Conservation (phyloP, 148 eudicot genomes). For the Suaeda aralocaspica region DNA sequence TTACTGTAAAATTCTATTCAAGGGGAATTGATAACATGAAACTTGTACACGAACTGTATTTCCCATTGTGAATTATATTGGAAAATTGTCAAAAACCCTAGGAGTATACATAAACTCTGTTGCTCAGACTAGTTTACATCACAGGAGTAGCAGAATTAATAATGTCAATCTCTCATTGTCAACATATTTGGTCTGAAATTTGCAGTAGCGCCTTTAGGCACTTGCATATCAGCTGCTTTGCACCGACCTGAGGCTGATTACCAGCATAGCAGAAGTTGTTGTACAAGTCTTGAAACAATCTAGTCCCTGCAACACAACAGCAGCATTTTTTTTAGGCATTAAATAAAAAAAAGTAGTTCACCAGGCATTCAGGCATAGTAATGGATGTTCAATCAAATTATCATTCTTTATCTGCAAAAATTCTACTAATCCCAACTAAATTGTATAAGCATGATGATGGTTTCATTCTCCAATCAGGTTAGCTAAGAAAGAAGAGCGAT, state of each 20-base stretch:
- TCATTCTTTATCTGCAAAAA: too few relatives aligned
- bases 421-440: too few relatives aligned
- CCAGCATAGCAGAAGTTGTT: background rate
- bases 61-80: background rate
- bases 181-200: background rate
- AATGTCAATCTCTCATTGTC: background rate
- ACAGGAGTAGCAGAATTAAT: background rate
- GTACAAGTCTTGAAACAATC: background rate
- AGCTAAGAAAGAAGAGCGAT: too few relatives aligned
- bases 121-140: background rate
- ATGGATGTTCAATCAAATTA: too few relatives aligned
- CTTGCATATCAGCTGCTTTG: background rate
- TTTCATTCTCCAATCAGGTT: too few relatives aligned
- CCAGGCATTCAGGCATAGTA: too few relatives aligned
- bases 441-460: too few relatives aligned
- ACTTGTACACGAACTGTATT: background rate
- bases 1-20: background rate
- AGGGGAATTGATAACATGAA: background rate
- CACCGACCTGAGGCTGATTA: background rate
- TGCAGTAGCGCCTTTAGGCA: background rate
- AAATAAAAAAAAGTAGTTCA: too few relatives aligned
- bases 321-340: too few relatives aligned
- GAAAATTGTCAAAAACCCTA: background rate
- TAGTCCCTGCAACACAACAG: slow-evolving; percentile 4
- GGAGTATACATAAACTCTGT: background rate